phyloP scores from a whole-genome alignment of 768 basidiomycete species.

The Paxillus rubicundulus region DNA sequence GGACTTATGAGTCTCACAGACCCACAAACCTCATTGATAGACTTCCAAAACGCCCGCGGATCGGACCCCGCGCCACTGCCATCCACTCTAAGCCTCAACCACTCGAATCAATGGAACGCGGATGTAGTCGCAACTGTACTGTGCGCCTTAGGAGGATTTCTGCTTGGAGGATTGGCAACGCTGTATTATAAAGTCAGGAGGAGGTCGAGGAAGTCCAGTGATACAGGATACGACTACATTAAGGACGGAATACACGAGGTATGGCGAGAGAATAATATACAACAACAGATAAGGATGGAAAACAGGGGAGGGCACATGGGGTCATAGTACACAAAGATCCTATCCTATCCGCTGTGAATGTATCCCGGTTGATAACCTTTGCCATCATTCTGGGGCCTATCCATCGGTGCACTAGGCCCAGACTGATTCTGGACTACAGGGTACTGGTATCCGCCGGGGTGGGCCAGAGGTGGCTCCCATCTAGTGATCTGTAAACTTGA shows the following conservation, averaged over 20 bases:
- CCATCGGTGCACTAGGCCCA: background rate
- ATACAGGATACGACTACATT: background rate
- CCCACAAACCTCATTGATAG: constrained; percentile 30
- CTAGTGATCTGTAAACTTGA: constrained; percentile 12
- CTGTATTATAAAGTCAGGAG: constrained; percentile 11
- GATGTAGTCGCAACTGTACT: constrained; percentile 20
- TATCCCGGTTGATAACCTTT: constrained; percentile 33
- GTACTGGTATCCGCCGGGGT: constrained; percentile 36
- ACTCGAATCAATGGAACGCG: constrained; percentile 13
- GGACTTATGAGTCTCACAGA: constrained; percentile 49
- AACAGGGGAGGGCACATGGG: background rate
- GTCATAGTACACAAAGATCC: background rate
- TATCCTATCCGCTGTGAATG: constrained; percentile 14
- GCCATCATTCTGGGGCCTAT: constrained; percentile 6
- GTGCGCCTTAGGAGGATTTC: constrained; percentile 35
- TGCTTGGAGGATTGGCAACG: constrained; percentile 32
- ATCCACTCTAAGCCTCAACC: constrained; percentile 2
- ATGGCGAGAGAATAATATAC: background rate
- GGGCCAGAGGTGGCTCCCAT: constrained; percentile 36
- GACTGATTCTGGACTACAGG: constrained; percentile 25
- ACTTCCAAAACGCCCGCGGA: constrained; percentile 44
- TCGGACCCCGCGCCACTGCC: constrained; percentile 35
- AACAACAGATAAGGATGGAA: background rate
- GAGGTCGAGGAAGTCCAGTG: constrained; percentile 3
- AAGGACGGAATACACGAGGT: background rate